Evolutionary conservation across 176 grass and related monocot genomes (phyloP), one percentile per base, ranked within the genome.

Genomic region (Cenchrus fungigraminus): DNA sequence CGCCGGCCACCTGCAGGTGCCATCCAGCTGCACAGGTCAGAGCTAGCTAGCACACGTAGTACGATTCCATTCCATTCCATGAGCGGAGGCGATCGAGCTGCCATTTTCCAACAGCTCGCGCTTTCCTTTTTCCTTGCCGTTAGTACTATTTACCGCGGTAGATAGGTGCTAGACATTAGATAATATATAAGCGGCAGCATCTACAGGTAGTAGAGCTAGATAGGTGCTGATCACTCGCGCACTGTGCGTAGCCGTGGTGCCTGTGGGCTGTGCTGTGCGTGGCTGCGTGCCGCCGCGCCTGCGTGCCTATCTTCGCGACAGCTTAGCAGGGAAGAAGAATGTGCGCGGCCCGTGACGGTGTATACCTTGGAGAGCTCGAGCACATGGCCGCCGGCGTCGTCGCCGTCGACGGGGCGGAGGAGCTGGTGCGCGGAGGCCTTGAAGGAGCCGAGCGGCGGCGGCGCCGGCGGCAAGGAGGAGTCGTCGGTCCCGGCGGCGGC

Each of bases 1-100:
- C 97, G 88, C 85, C 88, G 52, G 77, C 84, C 75, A 97, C 86
- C 97, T 99, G 90, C 79, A 56, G 77, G 73, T 83, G 76, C 9
- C 43, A 44, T 17, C 45, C 53, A 43, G 62, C 67, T 17, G 14
- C 28, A 74, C 25, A 91, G 29, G 79, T 72, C 16, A 73, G 44
- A 86, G n/a, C 55, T 49, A 49, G 44, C 0, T 46, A 45, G 19
- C 8, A 63, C 71, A 77, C 22, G 63, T 13, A 77, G 42, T 19
- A 13, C 3, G 3, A 3, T 34, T 61, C 54, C 42, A 28, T 34
- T 61, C 54, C 42, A 28, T 13, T 34, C 64, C 57, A 34, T 34
- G 34, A 63, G 61, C 40, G 19, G 15, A 49, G 68, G 10, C 31
- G 54, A 56, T 19, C 54, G 19, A n/a, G 19, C 1, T 3, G 77